These are phyloP conservation scores for Xerophyta viscosa DNA, from an alignment of 106 monocot genomes.

Conservation along the genomic window DNA sequence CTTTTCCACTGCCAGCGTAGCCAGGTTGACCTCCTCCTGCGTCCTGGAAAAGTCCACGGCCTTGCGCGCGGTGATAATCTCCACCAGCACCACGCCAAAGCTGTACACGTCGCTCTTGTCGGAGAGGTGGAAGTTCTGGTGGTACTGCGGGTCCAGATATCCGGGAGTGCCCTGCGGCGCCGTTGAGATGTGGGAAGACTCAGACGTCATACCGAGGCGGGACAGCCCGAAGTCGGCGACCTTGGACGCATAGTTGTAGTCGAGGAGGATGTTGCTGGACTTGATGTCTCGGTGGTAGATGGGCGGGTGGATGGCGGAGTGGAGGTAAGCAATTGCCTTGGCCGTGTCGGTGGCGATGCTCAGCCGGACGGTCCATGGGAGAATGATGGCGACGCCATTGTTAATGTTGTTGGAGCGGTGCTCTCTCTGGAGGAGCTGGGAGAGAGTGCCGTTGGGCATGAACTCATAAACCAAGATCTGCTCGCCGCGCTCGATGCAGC, in stretches of 20 bases:
- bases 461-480: slow-evolving; percentile 62
- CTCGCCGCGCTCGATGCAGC: slow-evolving; percentile 58
- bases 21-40: slow-evolving; percentile 54
- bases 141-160: slow-evolving; percentile 76
- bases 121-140: slow-evolving; percentile 72
- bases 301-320: slow-evolving; percentile 44
- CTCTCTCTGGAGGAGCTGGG: slow-evolving; percentile 63
- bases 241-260: slow-evolving; percentile 56
- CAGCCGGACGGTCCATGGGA: slow-evolving; percentile 72
- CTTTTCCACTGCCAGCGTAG: slow-evolving; percentile 49
- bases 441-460: slow-evolving; percentile 69
- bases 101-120: slow-evolving; percentile 87
- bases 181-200: slow-evolving; percentile 57
- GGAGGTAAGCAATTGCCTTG: slow-evolving; percentile 62
- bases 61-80: slow-evolving; percentile 66
- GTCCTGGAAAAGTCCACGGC: slow-evolving; percentile 56
- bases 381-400: too few relatives aligned
- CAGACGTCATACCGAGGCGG: slow-evolving; percentile 24
- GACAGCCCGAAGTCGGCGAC: slow-evolving; percentile 82
- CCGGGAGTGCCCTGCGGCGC: slow-evolving; percentile 72
- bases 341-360: slow-evolving; percentile 57
- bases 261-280: slow-evolving; percentile 73
- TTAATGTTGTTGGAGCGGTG: too few relatives aligned
- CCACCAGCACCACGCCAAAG: slow-evolving; percentile 70
- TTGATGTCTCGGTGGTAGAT: slow-evolving; percentile 77